Evolutionary conservation across 2,329 filamentous ascomycete genomes (phyloP).

Genomic region (Huntiella abstrusa): DNA sequence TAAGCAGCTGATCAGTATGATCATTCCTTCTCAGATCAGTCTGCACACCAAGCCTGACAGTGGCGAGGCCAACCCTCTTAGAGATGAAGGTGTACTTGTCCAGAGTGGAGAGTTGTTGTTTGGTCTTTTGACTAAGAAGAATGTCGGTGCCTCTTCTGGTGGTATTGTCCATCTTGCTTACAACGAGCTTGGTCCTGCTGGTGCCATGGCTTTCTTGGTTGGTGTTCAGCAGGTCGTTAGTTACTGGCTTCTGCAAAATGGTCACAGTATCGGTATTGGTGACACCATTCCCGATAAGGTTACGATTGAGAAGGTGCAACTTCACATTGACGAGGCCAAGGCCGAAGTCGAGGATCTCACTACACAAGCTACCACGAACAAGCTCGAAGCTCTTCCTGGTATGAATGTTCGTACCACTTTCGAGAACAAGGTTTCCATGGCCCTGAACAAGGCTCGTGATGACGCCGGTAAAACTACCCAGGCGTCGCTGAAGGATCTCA

Average conservation of each 20-base stretch:
- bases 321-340: constrained; percentile 67
- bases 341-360: constrained; percentile 60
- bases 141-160: constrained; percentile 70
- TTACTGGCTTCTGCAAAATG: constrained; percentile 92
- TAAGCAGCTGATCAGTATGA: constrained; percentile 91
- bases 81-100: constrained; percentile 65
- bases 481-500: constrained; percentile 81
- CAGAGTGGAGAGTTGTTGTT: constrained; percentile 79
- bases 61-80: constrained; percentile 40
- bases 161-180: constrained; percentile 92
- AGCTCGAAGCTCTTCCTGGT: constrained; percentile 81
- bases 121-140: constrained; percentile 83
- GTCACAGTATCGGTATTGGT: constrained; percentile 95
- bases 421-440: constrained; percentile 89
- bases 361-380: constrained; percentile 60
- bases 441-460: constrained; percentile 88
- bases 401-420: constrained; percentile 99
- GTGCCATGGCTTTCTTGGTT: constrained; percentile 88
- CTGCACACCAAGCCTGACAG: constrained; percentile 47
- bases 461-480: constrained; percentile 85
- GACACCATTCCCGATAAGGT: constrained; percentile 82
- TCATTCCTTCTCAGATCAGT: constrained; percentile 75
- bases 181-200: constrained; percentile 77
- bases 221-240: constrained; percentile 86
- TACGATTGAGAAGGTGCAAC: constrained; percentile 72